Conservation (phyloP, 1,139 yeast species). For the Suhomyces wounanorum region DNA sequence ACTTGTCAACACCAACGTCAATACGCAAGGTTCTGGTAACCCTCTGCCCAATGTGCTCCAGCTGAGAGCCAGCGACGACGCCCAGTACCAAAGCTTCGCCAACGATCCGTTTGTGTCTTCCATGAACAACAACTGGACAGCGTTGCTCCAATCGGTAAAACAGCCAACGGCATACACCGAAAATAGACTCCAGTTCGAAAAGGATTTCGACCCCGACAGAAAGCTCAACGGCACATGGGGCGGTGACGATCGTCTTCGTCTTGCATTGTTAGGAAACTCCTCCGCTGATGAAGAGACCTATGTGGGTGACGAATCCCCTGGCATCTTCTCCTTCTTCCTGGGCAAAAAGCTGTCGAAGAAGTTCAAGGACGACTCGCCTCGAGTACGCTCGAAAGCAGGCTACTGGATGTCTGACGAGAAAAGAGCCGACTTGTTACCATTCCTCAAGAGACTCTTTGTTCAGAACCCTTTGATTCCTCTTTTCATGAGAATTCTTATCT, state of each 20-base stretch:
- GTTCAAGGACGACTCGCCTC: slow-evolving; percentile 29
- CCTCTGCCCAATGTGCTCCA: slow-evolving; percentile 11
- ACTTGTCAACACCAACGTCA: slow-evolving; percentile 30
- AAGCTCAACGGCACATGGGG: slow-evolving; percentile 57
- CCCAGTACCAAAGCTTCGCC: slow-evolving; percentile 36
- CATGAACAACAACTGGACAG: slow-evolving; percentile 43
- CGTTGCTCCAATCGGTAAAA: slow-evolving; percentile 37
- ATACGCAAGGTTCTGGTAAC: slow-evolving; percentile 10
- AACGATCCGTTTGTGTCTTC: slow-evolving; percentile 44
- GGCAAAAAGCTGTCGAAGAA: slow-evolving; percentile 12
- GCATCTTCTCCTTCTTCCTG: slow-evolving; percentile 14
- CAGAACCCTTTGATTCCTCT: slow-evolving; percentile 83
- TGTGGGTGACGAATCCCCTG: slow-evolving; percentile 20
- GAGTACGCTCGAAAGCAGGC: slow-evolving; percentile 57
- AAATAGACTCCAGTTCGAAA: slow-evolving; percentile 29
- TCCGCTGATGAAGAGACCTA: slow-evolving; percentile 33
- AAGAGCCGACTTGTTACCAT: slow-evolving; percentile 57
- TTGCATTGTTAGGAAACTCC: slow-evolving; percentile 50
- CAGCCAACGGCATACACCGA: slow-evolving; percentile 40
- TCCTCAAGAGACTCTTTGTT: slow-evolving; percentile 57
- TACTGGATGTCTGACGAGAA: slow-evolving; percentile 70
- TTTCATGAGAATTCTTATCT: slow-evolving; percentile 67
- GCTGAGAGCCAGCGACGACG: slow-evolving; percentile 26
- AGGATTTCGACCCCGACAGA: slow-evolving; percentile 19
- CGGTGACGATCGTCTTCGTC: slow-evolving; percentile 64